phyloP scores from a whole-genome alignment of 257 asterid species.

The Capsicum chinense region DNA sequence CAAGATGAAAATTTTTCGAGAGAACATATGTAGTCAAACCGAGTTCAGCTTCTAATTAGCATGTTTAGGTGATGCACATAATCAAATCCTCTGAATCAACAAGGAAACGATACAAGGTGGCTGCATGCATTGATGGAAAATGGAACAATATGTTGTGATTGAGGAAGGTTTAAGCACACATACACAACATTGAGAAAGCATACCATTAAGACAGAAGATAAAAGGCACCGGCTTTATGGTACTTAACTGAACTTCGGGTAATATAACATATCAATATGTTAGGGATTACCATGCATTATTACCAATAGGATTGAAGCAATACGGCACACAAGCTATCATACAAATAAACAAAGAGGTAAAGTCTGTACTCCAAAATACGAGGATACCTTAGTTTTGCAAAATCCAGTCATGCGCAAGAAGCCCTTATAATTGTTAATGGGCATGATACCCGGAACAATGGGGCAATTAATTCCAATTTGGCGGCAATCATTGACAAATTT shows the following conservation, averaged over 20 bases:
- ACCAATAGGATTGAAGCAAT: neutral
- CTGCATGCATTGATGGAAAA: neutral
- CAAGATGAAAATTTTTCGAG: neutral
- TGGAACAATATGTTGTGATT: neutral
- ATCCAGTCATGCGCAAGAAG: conserved; percentile 97
- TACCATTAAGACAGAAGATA: neutral
- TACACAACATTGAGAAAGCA: neutral
- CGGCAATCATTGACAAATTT: conserved; percentile 94
- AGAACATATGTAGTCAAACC: neutral
- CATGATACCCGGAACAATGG: conserved; percentile 98
- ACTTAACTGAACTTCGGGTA: neutral
- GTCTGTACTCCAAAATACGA: neutral
- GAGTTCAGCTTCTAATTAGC: neutral
- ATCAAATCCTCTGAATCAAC: neutral
- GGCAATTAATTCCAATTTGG: conserved; percentile 87
- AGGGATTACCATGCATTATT: neutral
- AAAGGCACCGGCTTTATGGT: neutral
- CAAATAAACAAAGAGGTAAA: neutral
- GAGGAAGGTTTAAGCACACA: neutral
- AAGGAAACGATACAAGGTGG: neutral
- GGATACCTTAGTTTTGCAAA: conserved; percentile 94
- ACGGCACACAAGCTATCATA: neutral
- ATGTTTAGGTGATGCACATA: neutral
- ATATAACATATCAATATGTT: neutral
- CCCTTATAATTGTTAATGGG: conserved; percentile 98